Evolutionary conservation across 257 asterid species (phyloP), one percentile per base, ranked within the genome.

Genomic region (Osmanthus fragrans): DNA sequence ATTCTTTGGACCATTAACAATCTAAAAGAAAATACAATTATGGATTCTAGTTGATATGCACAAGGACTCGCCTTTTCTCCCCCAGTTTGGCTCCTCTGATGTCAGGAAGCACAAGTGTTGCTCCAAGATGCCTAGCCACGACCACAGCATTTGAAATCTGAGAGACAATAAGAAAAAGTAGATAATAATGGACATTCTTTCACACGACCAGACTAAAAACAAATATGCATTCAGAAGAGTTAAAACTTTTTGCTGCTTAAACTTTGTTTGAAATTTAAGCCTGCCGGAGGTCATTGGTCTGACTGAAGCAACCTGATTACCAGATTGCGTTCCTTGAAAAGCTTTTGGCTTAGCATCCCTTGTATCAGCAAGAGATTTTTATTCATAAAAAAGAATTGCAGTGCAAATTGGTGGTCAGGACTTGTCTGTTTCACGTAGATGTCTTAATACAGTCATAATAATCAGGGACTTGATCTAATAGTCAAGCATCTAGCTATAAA

Each of bases 81-180:
- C 82, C 81, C 0, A 34, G 37, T 75, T 82, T 86, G 80, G 67
- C 71, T 74, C 82, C 89, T 77, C 27, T 73, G 45, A 92, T 79
- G 58, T 85, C 87, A 63, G 94, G 97, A 73, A 92, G 87, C 65
- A 85, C 92, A 19, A 92, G 88, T 33, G 80, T 81, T 68, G 96
- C 97, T 54, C 91, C 90, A 18, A 90, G 90, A 67, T 86, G 84
- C 70, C 67, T 85, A 13, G 96, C 96, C n/a, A 87, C 89, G 2
- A 71, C 45, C 66, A 89, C 85, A 2, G 94, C 97, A 82, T 81
- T 84, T 65, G 95, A 91, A 36, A 91, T 69, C 96, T 92, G 84
- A 34, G 34, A 76, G 72, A 13, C 18, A 45, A 72, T 12, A 36
- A 40, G 11, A 54, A 51, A 73, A 64, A 15, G 19, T 5, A 33